These are phyloP conservation scores for Trifolium subterraneum DNA, from an alignment of 306 rosid genomes.

Conservation along the genomic window DNA sequence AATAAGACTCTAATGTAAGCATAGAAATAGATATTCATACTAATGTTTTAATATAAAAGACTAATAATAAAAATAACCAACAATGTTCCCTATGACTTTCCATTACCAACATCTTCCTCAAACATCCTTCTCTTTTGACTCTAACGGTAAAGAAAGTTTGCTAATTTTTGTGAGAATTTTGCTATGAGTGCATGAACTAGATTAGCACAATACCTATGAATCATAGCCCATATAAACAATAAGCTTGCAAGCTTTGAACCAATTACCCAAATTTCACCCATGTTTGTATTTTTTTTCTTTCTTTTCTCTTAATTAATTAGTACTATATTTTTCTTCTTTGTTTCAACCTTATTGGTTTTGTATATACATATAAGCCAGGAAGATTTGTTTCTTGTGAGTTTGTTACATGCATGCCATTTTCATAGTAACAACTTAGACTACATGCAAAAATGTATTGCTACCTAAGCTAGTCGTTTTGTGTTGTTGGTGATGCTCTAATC, in stretches of 20 bases:
- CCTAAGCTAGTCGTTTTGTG: too few species aligned
- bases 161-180: slow-evolving; percentile 17
- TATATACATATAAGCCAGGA: too few species aligned
- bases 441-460: too few species aligned
- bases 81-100: not conserved
- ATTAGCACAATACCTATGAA: slow-evolving; percentile 50
- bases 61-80: not conserved
- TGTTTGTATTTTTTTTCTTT: not conserved
- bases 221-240: slow-evolving; percentile 37
- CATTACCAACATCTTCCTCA: not conserved
- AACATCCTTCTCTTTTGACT: not conserved
- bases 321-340: too few species aligned
- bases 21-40: not conserved
- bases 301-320: too few species aligned
- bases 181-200: slow-evolving; percentile 11
- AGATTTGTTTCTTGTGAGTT: too few species aligned
- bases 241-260: slow-evolving; percentile 42
- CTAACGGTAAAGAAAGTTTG: slow-evolving; percentile 42
- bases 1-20: not conserved
- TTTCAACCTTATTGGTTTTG: not conserved
- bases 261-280: slow-evolving; percentile 43
- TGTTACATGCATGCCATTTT: too few species aligned
- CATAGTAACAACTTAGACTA: too few species aligned
- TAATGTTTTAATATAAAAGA: not conserved
- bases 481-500: too few species aligned